phyloP scores from a whole-genome alignment of 2,329 filamentous ascomycete species.

The Sporothrix inflata region DNA sequence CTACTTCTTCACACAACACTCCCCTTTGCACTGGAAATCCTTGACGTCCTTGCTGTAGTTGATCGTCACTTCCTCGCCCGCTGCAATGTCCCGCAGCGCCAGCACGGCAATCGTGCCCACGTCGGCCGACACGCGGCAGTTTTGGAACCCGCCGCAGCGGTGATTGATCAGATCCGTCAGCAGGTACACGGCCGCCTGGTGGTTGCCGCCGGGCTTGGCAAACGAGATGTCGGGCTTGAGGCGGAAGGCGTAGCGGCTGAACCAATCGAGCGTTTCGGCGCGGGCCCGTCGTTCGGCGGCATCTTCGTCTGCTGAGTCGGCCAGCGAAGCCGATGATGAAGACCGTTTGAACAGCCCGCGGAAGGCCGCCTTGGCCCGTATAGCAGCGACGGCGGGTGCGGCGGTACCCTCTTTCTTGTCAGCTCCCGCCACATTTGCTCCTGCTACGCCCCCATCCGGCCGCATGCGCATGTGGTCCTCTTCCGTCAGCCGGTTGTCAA shows the following conservation, averaged over 20 bases:
- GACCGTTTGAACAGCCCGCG: background rate
- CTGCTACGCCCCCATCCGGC: conserved; percentile 29
- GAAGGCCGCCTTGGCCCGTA: background rate
- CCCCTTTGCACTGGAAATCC: conserved; percentile 39
- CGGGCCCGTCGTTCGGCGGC: conserved; percentile 8
- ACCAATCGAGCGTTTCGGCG: conserved; percentile 33
- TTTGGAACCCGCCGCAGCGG: conserved; percentile 39
- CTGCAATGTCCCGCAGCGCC: conserved; percentile 38
- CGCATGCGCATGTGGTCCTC: conserved; percentile 34
- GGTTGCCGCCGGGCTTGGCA: conserved; percentile 21
- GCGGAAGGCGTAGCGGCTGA: conserved; percentile 36
- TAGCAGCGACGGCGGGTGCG: background rate
- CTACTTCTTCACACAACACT: conserved; percentile 30
- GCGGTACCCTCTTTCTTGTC: background rate
- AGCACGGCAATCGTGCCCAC: conserved; percentile 35
- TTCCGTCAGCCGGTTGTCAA: conserved; percentile 30
- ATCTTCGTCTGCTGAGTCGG: background rate
- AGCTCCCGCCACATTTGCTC: background rate
- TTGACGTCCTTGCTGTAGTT: conserved; percentile 41
- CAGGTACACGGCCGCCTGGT: conserved; percentile 35
- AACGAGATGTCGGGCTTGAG: conserved; percentile 29
- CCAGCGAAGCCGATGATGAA: background rate
- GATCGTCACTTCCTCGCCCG: conserved; percentile 45
- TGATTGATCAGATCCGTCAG: conserved; percentile 42
- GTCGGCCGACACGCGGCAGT: conserved; percentile 37